These are phyloP conservation scores for Daldinia decipiens DNA, from an alignment of 495 filamentous ascomycete species.

Conservation along the genomic window DNA sequence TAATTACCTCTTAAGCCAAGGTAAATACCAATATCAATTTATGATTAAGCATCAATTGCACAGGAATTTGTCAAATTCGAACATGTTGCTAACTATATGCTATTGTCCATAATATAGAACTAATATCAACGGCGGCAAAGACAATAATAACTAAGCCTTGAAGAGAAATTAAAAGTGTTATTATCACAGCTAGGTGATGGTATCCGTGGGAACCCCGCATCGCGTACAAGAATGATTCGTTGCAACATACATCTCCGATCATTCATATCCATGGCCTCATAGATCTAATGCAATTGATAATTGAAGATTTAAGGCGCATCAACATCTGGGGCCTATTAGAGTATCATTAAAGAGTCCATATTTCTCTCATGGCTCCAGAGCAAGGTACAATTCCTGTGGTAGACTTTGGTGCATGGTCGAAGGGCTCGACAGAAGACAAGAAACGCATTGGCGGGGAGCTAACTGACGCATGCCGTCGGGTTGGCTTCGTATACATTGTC, in stretches of 20 bases:
- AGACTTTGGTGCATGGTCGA: conserved; percentile 58
- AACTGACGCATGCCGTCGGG: conserved; percentile 62
- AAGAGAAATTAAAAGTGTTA: too few species aligned
- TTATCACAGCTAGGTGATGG: background rate
- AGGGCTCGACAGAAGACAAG: conserved; percentile 48
- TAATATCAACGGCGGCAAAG: too few species aligned
- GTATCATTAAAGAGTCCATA: too few species aligned
- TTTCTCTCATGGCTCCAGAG: conserved; percentile 5
- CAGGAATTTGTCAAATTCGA: too few species aligned
- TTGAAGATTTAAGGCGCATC: background rate
- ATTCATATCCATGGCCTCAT: background rate
- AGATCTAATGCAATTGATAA: background rate
- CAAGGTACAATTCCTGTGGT: conserved; percentile 61
- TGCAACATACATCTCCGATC: background rate
- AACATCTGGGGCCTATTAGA: background rate
- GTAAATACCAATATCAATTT: too few species aligned
- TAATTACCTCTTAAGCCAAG: too few species aligned
- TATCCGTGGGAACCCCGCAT: background rate
- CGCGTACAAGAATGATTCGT: background rate
- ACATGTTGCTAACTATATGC: too few species aligned
- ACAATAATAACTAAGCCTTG: too few species aligned
- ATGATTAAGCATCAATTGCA: too few species aligned
- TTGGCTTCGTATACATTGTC: conserved; percentile 69
- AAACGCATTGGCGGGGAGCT: conserved; percentile 59
- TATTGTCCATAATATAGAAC: too few species aligned